Evolutionary conservation across 2,329 filamentous ascomycete genomes (phyloP).

Genomic region (Onygenales sp.): DNA sequence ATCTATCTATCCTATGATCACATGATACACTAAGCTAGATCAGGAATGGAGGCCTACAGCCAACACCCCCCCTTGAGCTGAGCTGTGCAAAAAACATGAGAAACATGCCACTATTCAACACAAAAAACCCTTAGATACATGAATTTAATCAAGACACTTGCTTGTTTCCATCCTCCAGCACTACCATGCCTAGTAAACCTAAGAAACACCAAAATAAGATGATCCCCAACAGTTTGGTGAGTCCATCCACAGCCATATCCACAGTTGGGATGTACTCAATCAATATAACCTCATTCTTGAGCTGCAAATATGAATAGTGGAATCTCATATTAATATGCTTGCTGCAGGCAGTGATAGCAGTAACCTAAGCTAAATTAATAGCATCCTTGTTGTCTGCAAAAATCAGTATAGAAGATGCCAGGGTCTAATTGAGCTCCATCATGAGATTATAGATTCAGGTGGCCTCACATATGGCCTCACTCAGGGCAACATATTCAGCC

Average conservation of each 20-base stretch:
- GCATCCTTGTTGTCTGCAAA: conserved; percentile 7
- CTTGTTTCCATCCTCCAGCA: not conserved
- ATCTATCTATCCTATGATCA: too few relatives aligned
- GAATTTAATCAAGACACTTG: not conserved
- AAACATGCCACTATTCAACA: too few relatives aligned
- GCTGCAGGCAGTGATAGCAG: not conserved
- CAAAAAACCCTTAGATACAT: too few relatives aligned
- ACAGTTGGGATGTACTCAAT: conserved; percentile 2
- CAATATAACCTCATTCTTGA: conserved; percentile 2
- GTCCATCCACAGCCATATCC: not conserved
- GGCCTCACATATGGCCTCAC: not conserved
- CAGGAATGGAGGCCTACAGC: too few relatives aligned
- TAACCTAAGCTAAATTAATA: conserved; percentile 6
- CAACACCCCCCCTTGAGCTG: too few relatives aligned
- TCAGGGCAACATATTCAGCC: not conserved
- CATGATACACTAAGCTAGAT: too few relatives aligned
- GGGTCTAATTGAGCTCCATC: too few relatives aligned
- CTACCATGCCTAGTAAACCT: not conserved
- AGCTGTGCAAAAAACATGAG: too few relatives aligned
- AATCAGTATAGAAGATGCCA: not conserved
- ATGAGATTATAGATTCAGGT: not conserved
- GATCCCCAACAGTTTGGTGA: not conserved
- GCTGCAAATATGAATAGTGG: conserved; percentile 6
- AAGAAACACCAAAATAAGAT: not conserved
- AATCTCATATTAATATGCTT: conserved; percentile 11